Evolutionary conservation across 805 yeast genomes (phyloP), one percentile per base, ranked within the genome.

Genomic region (Nematodospora valgi): DNA sequence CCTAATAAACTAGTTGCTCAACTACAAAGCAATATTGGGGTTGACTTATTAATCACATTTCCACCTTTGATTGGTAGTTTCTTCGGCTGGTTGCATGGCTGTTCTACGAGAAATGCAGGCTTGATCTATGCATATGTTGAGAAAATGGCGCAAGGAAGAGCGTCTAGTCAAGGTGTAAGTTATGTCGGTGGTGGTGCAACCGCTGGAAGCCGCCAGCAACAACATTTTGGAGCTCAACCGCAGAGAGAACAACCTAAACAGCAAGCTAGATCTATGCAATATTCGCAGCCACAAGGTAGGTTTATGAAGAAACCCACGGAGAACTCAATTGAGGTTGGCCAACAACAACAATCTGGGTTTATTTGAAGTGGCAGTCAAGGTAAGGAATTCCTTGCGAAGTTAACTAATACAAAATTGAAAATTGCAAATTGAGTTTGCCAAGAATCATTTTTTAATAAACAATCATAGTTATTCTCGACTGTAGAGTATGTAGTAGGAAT

Each of bases 101-200:
- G 96, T 52, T 85, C 95, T 6, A 86, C 96, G 0, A 68, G 96
- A 49, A 89, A 91, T 56, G 95, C 96, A 0, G 89, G 91, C 0
- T 50, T 86, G 48, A 70, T 88, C 6, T 87, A 86, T 53, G 44
- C 46, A 11, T 53, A 48, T 35, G 40, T 57, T 30, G 41, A 40
- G 11, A 42, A 41, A 26, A 30, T 48, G 15, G 51, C 48, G 2
- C 43, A 48, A 18, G 49, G 47, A 24, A 41, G 59, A 21, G 34
- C 46, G 4, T 30, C 34, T 6, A 23, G 10, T 9, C 39, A 40
- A 10, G 32, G 19, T 3, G 52, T 56, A 1, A 35, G 43, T 1
- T 56, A 56, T 35, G 30, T 50, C 12, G 59, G 58, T 3, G 31
- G 40, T n/a, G n/a, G 5, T 27, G 27, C 20, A 23, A 22, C 9